phyloP scores from a whole-genome alignment of 164 flowering plant species.

The Aristolochia fimbriata region DNA sequence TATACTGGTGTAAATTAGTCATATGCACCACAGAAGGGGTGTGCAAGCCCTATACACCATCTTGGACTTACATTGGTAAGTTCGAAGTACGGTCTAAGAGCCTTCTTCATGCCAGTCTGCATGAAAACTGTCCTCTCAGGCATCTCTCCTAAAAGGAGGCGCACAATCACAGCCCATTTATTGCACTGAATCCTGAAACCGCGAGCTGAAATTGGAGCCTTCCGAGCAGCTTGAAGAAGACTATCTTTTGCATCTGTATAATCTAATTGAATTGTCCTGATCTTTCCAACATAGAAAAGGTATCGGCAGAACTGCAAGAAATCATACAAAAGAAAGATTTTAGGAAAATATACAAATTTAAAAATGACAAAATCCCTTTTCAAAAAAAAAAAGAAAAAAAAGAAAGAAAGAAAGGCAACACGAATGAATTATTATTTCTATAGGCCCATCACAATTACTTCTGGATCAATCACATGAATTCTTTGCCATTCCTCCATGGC shows the following conservation, averaged over 20 bases:
- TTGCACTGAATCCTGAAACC: constrained; percentile 51
- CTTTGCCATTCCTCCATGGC: too few species aligned
- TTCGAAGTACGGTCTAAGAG: constrained; percentile 93
- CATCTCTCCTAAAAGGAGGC: constrained; percentile 81
- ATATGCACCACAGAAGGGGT: too few species aligned
- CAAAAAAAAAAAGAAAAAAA: too few species aligned
- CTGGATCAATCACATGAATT: too few species aligned
- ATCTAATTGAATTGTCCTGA: constrained; percentile 64
- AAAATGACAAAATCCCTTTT: too few species aligned
- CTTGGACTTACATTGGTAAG: constrained; percentile 76
- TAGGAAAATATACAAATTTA: too few species aligned
- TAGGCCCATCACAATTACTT: too few species aligned
- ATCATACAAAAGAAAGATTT: too few species aligned
- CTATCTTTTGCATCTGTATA: constrained; percentile 74
- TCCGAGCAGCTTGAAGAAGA: constrained; percentile 68
- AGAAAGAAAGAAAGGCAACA: too few species aligned
- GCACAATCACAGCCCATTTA: constrained; percentile 41
- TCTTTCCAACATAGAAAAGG: constrained; percentile 71
- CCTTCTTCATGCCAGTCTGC: constrained; percentile 95
- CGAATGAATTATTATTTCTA: too few species aligned
- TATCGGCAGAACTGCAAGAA: constrained; percentile 73
- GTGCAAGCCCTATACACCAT: too few species aligned
- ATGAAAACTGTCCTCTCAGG: constrained; percentile 93
- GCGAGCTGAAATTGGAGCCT: constrained; percentile 62
- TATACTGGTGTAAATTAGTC: too few species aligned